phyloP scores from a whole-genome alignment of 1,284 basidiomycete genomes.

The Somion occarium region DNA sequence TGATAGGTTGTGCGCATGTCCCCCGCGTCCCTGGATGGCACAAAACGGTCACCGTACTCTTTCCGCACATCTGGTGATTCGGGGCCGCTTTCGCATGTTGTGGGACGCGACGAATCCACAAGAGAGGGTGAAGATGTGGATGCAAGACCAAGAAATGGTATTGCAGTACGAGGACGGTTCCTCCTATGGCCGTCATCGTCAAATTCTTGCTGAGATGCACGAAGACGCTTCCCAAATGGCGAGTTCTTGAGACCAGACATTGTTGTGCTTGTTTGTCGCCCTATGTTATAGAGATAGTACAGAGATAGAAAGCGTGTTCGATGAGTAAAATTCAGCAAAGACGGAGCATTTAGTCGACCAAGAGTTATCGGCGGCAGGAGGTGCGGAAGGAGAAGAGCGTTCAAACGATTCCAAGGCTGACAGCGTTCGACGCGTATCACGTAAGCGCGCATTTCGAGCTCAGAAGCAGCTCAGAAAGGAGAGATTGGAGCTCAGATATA shows the following conservation, averaged over 20 bases:
- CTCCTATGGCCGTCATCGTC: constrained; percentile 49
- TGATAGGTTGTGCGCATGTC: constrained; percentile 76
- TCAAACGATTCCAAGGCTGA: constrained; percentile 6
- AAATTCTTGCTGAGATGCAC: constrained; percentile 55
- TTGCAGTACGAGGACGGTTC: constrained; percentile 26
- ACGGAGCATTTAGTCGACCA: constrained; percentile 23
- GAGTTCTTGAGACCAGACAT: constrained; percentile 79
- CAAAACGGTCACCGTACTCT: constrained; percentile 76
- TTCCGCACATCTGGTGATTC: constrained; percentile 47
- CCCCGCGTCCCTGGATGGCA: constrained; percentile 64
- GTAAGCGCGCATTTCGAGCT: constrained; percentile 8
- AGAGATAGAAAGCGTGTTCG: not conserved
- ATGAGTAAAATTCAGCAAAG: constrained; percentile 12
- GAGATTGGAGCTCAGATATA: too few relatives aligned
- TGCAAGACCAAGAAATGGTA: constrained; percentile 44
- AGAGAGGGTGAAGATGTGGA: constrained; percentile 47
- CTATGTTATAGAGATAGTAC: constrained; percentile 9
- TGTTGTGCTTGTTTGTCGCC: constrained; percentile 12
- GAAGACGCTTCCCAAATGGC: constrained; percentile 72
- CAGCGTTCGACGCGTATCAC: constrained; percentile 23
- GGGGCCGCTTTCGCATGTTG: constrained; percentile 51
- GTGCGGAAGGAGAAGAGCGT: too few relatives aligned
- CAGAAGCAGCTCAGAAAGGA: too few relatives aligned
- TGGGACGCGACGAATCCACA: constrained; percentile 35
- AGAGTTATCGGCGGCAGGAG: constrained; percentile 11